Percentiles rank a stretch among this genome's conserved stretches.
These are phyloP conservation scores for Fraxinus greggii DNA, from an alignment of 305 asterid species.

Conservation along the genomic window DNA sequence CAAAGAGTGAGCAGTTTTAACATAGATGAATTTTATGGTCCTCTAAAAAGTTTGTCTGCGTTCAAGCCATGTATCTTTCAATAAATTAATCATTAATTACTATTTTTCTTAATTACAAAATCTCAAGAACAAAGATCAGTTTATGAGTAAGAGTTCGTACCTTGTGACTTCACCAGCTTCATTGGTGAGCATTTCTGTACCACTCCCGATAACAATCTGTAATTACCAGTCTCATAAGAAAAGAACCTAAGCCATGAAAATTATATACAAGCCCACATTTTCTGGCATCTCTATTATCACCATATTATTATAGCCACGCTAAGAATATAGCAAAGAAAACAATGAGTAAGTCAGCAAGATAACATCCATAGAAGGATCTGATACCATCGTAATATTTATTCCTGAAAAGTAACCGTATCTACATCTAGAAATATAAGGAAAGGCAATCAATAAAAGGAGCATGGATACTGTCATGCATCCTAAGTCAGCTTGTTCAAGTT, in stretches of 20 bases:
- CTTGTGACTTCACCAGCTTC: conserved; percentile 98
- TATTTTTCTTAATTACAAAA: not conserved
- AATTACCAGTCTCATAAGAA: conserved; percentile 2
- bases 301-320: not conserved
- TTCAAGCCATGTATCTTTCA: not conserved
- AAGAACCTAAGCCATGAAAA: not conserved
- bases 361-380: not conserved
- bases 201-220: conserved; percentile 95
- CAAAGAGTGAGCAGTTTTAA: conserved; percentile 6
- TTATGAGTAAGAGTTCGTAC: conserved; percentile 34
- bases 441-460: not conserved
- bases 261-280: not conserved
- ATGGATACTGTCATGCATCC: not conserved
- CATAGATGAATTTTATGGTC: not conserved
- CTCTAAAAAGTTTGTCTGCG: not conserved
- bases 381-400: not conserved
- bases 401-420: not conserved
- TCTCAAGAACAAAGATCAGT: conserved; percentile 11
- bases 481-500: not conserved
- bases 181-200: conserved; percentile 87
- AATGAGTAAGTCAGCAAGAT: not conserved
- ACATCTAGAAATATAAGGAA: not conserved
- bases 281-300: not conserved
- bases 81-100: not conserved
- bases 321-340: not conserved